Base-by-base conservation (phyloP, 2,329 filamentous ascomycete species). In the Chaetomiaceae sp. region DNA sequence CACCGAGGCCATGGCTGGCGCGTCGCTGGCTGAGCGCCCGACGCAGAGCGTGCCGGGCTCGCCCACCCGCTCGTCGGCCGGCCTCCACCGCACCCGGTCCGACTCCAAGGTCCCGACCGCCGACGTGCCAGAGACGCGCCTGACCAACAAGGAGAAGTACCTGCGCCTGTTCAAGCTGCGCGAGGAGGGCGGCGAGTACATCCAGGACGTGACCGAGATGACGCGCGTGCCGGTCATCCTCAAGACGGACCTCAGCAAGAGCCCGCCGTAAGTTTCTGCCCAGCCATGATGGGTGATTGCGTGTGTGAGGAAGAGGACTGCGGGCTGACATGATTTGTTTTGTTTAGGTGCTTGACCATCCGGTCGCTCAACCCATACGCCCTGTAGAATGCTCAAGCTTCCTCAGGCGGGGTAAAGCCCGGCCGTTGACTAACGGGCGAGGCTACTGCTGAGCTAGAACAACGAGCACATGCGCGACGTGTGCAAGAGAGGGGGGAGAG, bases 201-300 rank as follows among this genome's bases (percentile, higher is more conserved):
- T 98, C 62, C 93, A 98, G 70, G 93, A 98, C 67, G 89, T 98
- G 56, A 90, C 84, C 48, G 93, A 98, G 75, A 96, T 98, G 90
- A 91, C 88, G 35, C 79, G 91, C 58, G 86, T 98, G 51, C 93
- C 93, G n/a, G 86, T 98, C 57, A 95, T 98, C 65, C 72, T 98
- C 62, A 97, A 95, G 83, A 97, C 93, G 56, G 93, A 98, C 71
- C 79, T 98, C 61, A 88, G 78, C 71, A 98, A 98, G 86, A 97
- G 91, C 73, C 93, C 93, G 71, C 93, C 93, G 90, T 98, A 86
- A 83, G 93, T 91, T 3, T 14, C 12, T 7, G 6, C 6, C 22
- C 6, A 32, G 12, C 5, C 5, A 32, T 4, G n/a, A n/a, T n/a
- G n/a, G n/a, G n/a, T n/a, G n/a, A n/a, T n/a, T n/a, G n/a, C n/a